Evolutionary conservation across 2,329 filamentous ascomycete genomes (phyloP), one percentile per base, ranked within the genome.

Genomic region (Sporothrix luriei): DNA sequence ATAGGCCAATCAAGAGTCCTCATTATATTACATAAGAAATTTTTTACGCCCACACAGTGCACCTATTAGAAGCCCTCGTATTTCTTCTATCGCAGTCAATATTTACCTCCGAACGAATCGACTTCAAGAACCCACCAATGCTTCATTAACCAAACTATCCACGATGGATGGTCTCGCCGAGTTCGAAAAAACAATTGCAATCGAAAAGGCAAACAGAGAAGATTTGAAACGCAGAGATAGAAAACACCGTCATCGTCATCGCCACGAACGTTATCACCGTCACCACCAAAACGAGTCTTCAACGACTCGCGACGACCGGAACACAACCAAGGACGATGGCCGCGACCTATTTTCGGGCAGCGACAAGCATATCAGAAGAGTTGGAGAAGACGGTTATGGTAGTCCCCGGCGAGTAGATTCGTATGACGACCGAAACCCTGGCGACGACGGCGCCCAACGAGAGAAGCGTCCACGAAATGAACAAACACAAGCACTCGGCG

Each of bases 391-490:
- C 2, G 52, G 33, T 16, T 11, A 38, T 16, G 59, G 46, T 40
- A 54, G 33, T 43, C 59, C 62, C 4, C 54, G 13, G 5, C 67
- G 26, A n/a, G 38, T n/a, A 1, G 19, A 16, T 7, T 21, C 21
- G 11, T 14, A 16, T 9, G 61, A 66, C 38, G n/a, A 26, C 19
- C 40, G 29, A 14, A 62, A 26, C 2, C 21, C 52, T 13, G 83
- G 85, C 2, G 80, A 84, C n/a, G 83, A 86, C 16, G n/a, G 46
- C 49, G 78, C 81, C 10, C 89, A 88, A 75, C 81, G 86, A 62
- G 84, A 88, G 75, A 93, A 93, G 76, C 85, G 90, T 70, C 88
- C 87, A 49, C 84, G 87, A 24, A 83, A 86, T 74, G 83, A 83
- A 0, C 80, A 77, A 69, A 73, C 10, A 29, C 11, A 19, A 29